phyloP scores from a whole-genome alignment of 805 yeast genomes.

The Lachancea mirantina region DNA sequence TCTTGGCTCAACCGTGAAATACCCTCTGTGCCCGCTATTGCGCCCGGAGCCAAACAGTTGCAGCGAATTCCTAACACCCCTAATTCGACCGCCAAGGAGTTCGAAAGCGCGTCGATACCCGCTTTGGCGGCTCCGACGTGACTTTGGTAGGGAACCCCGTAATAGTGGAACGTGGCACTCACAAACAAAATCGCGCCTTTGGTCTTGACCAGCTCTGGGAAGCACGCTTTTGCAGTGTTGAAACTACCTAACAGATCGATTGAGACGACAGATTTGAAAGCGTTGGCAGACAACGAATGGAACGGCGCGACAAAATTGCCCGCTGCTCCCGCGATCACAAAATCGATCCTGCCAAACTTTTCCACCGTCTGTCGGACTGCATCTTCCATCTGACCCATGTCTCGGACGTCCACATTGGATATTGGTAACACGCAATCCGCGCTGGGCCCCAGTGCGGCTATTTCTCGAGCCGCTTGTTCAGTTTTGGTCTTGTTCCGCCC shows the following conservation, averaged over 20 bases:
- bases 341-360: conserved; percentile 73
- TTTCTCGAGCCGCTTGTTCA: conserved; percentile 56
- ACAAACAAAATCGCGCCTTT: conserved; percentile 74
- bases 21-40: conserved; percentile 84
- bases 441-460: conserved; percentile 49
- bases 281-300: conserved; percentile 71
- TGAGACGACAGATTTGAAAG: conserved; percentile 79
- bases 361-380: conserved; percentile 65
- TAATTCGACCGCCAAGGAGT: conserved; percentile 79
- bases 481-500: conserved; percentile 74
- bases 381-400: conserved; percentile 44
- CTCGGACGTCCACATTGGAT: conserved; percentile 74
- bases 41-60: conserved; percentile 89
- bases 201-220: conserved; percentile 52
- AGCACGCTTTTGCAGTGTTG: conserved; percentile 82
- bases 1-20: conserved; percentile 51
- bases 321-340: conserved; percentile 91
- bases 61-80: conserved; percentile 84
- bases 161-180: conserved; percentile 83
- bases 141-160: conserved; percentile 80
- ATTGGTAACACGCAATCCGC: conserved; percentile 58
- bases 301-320: conserved; percentile 85
- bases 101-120: conserved; percentile 82
- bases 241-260: conserved; percentile 85
- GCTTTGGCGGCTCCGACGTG: conserved; percentile 97